Base-by-base conservation (phyloP, 2,329 filamentous ascomycete genomes). In the Metarhizium humberi region DNA sequence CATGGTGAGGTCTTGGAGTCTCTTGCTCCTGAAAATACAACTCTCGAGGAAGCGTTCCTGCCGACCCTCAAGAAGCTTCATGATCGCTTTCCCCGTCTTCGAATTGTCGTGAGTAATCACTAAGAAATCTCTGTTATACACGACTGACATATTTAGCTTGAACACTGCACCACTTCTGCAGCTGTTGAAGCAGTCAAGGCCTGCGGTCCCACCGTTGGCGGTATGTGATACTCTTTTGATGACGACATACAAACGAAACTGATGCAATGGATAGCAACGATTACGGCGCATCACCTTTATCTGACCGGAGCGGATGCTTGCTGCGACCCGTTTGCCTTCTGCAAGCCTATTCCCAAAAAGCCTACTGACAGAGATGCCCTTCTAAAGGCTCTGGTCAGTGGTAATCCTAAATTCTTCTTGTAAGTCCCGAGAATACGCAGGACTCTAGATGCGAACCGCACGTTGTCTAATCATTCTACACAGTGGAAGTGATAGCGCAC, bases 151-250 rank as follows among this genome's bases (percentile, higher is more conserved):
- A 50, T 14, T 50, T 7, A 56, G 55, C 70, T 94, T 50, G 89
- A 96, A 74, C 92, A 96, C 73, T 95, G 90, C 76, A 92, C 90
- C 11, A 95, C 90, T 1, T 85, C 84, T 1, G 89, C 87, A 1
- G 92, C 91, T 0, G 77, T 96, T 4, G 82, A 87, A 59, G 85
- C 90, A 1, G 92, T 96, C 40, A 79, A 80, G 60, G 75, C 81
- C 14, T 95, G 90, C 65, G 90, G 90, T 0, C 80, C 85, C 18
- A 88, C 81, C 3, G 92, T 96, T 29, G 86, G 81, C 0, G 78
- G 77, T 73, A 51, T 13, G 43, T 29, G 38, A 51, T 30, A 8
- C 4, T 43, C 4, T 18, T 42, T 20, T 1, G 43, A n/a, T 4
- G 29, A 25, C 5, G 10, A 11, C 11, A 20, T 8, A 32, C 38